These are phyloP conservation scores for Pichia inconspicua DNA, from an alignment of 1,139 yeast genomes.

Conservation along the genomic window DNA sequence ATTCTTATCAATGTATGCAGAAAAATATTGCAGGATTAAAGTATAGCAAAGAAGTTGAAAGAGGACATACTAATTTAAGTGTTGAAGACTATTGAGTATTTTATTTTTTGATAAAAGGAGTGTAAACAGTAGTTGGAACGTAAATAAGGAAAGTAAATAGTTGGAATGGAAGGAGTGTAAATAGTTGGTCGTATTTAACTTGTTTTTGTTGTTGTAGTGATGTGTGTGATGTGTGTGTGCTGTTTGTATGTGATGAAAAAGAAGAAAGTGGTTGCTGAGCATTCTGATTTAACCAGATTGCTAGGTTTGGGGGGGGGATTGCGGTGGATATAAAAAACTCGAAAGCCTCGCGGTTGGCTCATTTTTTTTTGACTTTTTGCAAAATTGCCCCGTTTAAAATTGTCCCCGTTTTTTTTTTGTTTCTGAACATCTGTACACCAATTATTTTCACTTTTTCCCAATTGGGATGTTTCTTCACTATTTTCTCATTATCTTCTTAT, in stretches of 20 bases:
- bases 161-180: slow-evolving; percentile 18
- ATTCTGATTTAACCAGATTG: not conserved
- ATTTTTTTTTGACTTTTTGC: no score
- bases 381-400: no score
- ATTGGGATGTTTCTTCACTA: no score
- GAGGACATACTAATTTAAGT: not conserved
- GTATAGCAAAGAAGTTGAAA: not conserved
- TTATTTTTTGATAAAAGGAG: not conserved
- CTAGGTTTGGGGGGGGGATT: not conserved
- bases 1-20: no score
- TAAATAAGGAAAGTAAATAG: slow-evolving; percentile 25
- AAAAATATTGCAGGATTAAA: no score
- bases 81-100: no score
- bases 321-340: no score
- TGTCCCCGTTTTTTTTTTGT: no score
- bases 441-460: no score
- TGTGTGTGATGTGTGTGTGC: not conserved
- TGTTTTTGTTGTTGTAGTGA: not conserved
- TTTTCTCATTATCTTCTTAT: no score
- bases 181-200: not conserved
- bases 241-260: not conserved
- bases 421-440: no score
- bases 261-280: not conserved
- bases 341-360: no score
- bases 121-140: not conserved